These are phyloP conservation scores for Scheffersomyces lignicola DNA, from an alignment of 1,139 yeast genomes.

Conservation along the genomic window DNA sequence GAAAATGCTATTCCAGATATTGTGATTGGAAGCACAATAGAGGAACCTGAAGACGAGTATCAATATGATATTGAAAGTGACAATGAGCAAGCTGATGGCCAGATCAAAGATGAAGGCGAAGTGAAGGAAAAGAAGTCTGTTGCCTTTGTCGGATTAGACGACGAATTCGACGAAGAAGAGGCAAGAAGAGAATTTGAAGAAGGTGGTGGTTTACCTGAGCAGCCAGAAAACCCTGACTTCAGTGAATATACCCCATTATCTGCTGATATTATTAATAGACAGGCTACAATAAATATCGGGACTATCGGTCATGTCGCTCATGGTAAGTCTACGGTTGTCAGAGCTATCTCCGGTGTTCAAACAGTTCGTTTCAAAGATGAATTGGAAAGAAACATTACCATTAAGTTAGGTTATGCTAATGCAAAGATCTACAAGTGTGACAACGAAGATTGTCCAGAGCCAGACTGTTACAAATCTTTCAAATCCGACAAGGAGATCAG, in stretches of 20 bases:
- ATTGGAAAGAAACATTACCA: conserved; percentile 97
- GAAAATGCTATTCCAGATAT: conserved; percentile 85
- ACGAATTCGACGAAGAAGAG: conserved; percentile 58
- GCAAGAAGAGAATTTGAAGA: conserved; percentile 88
- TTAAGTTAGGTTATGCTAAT: conserved; percentile 97
- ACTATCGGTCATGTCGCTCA: conserved; percentile 96
- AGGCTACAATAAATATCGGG: conserved; percentile 98
- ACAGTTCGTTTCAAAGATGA: conserved; percentile 99
- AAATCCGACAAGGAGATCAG: conserved; percentile 92
- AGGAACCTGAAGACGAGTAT: conserved; percentile 41
- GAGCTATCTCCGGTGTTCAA: conserved; percentile 98
- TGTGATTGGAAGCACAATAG: conserved; percentile 71
- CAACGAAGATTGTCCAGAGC: conserved; percentile 84
- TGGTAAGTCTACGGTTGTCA: conserved; percentile 97
- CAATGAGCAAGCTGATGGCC: conserved; percentile 39
- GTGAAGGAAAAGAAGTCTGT: conserved; percentile 69
- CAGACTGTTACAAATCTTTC: conserved; percentile 92
- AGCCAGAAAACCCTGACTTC: conserved; percentile 87
- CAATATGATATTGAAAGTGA: conserved; percentile 50
- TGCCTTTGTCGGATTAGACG: conserved; percentile 76
- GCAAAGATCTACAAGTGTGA: conserved; percentile 97
- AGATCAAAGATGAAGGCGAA: conserved; percentile 22
- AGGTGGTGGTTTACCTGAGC: conserved; percentile 98
- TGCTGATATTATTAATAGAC: conserved; percentile 95
- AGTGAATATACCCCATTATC: conserved; percentile 77